Conservation (phyloP, 2,329 filamentous ascomycete species). For the Orbilia ellipsospora region DNA sequence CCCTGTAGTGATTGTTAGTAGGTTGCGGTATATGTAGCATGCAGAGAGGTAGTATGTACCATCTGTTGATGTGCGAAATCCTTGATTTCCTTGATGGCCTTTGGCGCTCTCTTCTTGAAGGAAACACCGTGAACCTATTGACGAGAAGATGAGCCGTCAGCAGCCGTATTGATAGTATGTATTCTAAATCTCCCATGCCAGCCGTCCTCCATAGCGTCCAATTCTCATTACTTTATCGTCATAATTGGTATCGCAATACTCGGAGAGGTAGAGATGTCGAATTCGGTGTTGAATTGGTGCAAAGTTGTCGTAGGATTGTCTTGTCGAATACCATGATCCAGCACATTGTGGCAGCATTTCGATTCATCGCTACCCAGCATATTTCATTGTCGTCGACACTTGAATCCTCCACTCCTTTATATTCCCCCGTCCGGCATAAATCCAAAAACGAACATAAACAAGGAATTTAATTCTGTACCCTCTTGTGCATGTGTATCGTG, state of each 20-base stretch:
- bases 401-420: neutral
- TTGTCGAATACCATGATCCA: too few species aligned
- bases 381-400: too few species aligned
- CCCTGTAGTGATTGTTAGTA: slow-evolving; percentile 70
- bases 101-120: slow-evolving; percentile 99
- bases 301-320: too few species aligned
- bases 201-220: slow-evolving; percentile 60
- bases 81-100: slow-evolving; percentile 99
- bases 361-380: too few species aligned
- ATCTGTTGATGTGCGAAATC: slow-evolving; percentile 91
- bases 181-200: slow-evolving; percentile 22
- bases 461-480: slow-evolving; percentile 71
- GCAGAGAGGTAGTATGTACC: slow-evolving; percentile 72
- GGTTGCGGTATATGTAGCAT: neutral
- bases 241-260: too few species aligned
- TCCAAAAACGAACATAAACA: slow-evolving; percentile 50
- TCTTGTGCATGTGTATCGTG: slow-evolving; percentile 99
- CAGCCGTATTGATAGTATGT: slow-evolving; percentile 1
- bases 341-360: too few species aligned
- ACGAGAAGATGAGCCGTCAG: slow-evolving; percentile 58
- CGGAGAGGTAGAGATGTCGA: too few species aligned
- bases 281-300: too few species aligned
- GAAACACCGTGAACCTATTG: slow-evolving; percentile 90
- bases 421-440: neutral
- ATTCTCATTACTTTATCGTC: neutral